Conservation (phyloP, 345 rosid species). For the Clarkia xantiana region DNA sequence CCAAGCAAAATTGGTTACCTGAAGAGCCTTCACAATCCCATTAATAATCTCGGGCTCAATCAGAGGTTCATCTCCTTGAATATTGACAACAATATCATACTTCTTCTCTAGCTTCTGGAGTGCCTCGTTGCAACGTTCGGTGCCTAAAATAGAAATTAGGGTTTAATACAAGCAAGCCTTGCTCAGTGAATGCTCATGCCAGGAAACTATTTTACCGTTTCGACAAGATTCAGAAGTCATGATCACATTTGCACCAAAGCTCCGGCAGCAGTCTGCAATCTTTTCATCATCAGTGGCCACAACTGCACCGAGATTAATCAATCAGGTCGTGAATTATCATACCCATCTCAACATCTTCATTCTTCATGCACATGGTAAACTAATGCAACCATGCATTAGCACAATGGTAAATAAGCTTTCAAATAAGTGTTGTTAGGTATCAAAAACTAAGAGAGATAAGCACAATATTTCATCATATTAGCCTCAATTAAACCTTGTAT, state of each 20-base stretch:
- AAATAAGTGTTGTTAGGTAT: neutral
- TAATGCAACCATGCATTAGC: neutral
- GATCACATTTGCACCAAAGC: conserved; percentile 87
- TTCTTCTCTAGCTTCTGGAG: conserved; percentile 69
- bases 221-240: conserved; percentile 91
- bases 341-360: neutral
- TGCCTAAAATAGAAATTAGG: conserved; percentile 25
- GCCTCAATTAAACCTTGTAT: no score
- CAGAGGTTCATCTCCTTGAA: conserved; percentile 95
- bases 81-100: conserved; percentile 83
- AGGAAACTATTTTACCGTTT: conserved; percentile 38
- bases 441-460: no score
- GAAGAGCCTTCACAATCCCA: conserved; percentile 85
- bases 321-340: conserved; percentile 1
- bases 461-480: no score
- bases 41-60: conserved; percentile 91
- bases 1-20: conserved; percentile 24
- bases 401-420: neutral
- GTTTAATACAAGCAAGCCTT: neutral
- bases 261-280: conserved; percentile 88
- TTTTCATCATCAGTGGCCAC: conserved; percentile 89
- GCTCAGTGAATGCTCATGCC: no score
- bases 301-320: conserved; percentile 27
- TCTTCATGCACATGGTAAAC: neutral
- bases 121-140: conserved; percentile 87